phyloP scores from a whole-genome alignment of 495 filamentous ascomycete genomes.

The Cercophora samala region DNA sequence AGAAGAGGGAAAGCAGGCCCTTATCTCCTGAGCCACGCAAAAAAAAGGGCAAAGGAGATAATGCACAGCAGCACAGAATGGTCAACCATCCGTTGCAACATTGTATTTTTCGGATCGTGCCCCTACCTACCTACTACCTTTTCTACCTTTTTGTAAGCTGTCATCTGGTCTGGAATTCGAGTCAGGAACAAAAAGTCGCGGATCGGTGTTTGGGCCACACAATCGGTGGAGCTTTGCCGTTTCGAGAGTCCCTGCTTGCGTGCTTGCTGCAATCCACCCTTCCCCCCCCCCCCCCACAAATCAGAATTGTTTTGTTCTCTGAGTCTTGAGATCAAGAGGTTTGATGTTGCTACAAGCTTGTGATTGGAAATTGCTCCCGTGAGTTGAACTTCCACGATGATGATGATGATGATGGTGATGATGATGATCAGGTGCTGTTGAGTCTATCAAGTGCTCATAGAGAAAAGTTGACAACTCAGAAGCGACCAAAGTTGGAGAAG shows the following conservation, averaged over 20 bases:
- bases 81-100: not conserved
- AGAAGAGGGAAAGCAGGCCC: not conserved
- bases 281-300: not conserved
- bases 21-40: not conserved
- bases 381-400: no score
- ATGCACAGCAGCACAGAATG: not conserved
- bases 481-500: no score
- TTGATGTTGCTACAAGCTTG: not conserved
- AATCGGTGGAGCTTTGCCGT: not conserved
- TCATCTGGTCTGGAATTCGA: not conserved
- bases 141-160: not conserved
- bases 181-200: not conserved
- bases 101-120: not conserved
- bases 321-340: no score
- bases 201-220: not conserved
- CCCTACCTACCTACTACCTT: not conserved
- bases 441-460: not conserved
- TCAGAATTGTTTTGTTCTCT: not conserved
- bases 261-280: no score
- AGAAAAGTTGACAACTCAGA: not conserved
- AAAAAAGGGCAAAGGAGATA: not conserved
- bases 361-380: no score
- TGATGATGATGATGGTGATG: not conserved
- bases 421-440: not conserved
- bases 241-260: not conserved